Conservation (phyloP, 2,329 filamentous ascomycete species). For the Trichophyton mentagrophytes region DNA sequence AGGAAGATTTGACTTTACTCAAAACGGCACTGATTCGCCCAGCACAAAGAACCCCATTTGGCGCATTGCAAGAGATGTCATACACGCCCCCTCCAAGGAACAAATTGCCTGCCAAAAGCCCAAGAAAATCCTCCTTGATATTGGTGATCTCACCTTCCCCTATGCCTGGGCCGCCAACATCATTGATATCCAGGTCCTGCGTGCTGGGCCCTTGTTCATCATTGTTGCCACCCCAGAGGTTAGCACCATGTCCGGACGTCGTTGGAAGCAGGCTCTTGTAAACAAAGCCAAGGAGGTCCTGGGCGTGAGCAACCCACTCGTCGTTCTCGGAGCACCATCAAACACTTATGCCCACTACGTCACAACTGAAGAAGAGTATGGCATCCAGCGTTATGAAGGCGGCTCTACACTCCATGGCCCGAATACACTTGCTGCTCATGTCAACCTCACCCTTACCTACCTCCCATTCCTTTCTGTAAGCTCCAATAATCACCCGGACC, state of each 20-base stretch:
- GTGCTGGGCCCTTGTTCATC: constrained; percentile 72
- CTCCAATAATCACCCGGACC: constrained; percentile 31
- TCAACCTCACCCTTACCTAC: constrained; percentile 67
- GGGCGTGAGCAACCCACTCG: constrained; percentile 47
- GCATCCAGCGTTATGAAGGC: constrained; percentile 84
- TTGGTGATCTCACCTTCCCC: constrained; percentile 63
- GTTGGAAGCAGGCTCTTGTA: constrained; percentile 64
- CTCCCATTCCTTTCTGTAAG: constrained; percentile 51
- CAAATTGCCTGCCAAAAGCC: constrained; percentile 65
- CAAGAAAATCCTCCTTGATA: constrained; percentile 79
- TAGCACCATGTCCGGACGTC: constrained; percentile 79
- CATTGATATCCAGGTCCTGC: constrained; percentile 73
- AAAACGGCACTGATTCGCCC: constrained; percentile 64
- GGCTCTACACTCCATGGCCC: constrained; percentile 80
- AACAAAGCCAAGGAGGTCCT: constrained; percentile 41
- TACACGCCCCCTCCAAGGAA: constrained; percentile 56
- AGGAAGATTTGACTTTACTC: constrained; percentile 84
- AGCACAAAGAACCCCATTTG: constrained; percentile 62
- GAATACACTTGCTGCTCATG: constrained; percentile 71
- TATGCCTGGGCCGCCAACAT: constrained; percentile 88
- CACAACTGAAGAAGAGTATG: constrained; percentile 66
- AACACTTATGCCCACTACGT: constrained; percentile 86
- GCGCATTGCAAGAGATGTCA: constrained; percentile 57
- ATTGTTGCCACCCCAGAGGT: constrained; percentile 78
- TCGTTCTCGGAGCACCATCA: constrained; percentile 75